Evolutionary conservation across 1,284 basidiomycete genomes (phyloP).

Genomic region (Xerocomus minutiporus): DNA sequence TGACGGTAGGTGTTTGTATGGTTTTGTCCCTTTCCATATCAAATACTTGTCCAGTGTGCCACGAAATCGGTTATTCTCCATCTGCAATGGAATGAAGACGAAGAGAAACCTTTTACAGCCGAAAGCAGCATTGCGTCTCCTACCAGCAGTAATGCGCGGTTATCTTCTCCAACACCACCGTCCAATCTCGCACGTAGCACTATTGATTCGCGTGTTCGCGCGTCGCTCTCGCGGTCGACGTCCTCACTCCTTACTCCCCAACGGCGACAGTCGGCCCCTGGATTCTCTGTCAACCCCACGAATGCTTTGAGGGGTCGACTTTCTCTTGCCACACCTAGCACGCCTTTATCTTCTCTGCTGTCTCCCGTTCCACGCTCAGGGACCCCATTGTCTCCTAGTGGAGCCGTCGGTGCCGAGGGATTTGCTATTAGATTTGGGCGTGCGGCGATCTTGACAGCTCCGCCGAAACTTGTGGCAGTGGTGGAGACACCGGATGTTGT

Average conservation of each 20-base stretch:
- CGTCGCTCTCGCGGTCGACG: slow-evolving; percentile 45
- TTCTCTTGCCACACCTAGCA: slow-evolving; percentile 40
- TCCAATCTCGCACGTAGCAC: slow-evolving; percentile 20
- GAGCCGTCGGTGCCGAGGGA: slow-evolving; percentile 26
- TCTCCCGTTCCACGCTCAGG: slow-evolving; percentile 38
- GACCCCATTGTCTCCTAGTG: slow-evolving; percentile 36
- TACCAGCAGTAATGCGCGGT: slow-evolving; percentile 14
- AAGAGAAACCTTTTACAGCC: slow-evolving; percentile 25
- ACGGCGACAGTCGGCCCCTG: slow-evolving; percentile 45
- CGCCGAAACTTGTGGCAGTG: slow-evolving; percentile 72
- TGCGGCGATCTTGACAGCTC: slow-evolving; percentile 70
- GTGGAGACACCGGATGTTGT: slow-evolving; percentile 81
- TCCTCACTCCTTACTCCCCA: slow-evolving; percentile 40
- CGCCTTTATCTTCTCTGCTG: slow-evolving; percentile 40
- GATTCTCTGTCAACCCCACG: slow-evolving; percentile 25
- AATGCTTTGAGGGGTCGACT: slow-evolving; percentile 18
- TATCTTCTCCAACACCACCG: slow-evolving; percentile 28
- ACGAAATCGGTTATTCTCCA: slow-evolving; percentile 86
- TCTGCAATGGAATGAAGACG: slow-evolving; percentile 79
- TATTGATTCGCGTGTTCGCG: slow-evolving; percentile 36
- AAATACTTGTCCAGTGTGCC: slow-evolving; percentile 56
- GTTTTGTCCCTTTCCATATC: background rate
- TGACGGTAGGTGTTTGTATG: slow-evolving; percentile 60
- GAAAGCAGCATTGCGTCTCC: slow-evolving; percentile 21
- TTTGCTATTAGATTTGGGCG: slow-evolving; percentile 56